Percentiles rank a stretch among this genome's conserved stretches.
These are phyloP conservation scores for Arthroderma sp. DNA, from an alignment of 2,329 filamentous ascomycete species.

Conservation along the genomic window DNA sequence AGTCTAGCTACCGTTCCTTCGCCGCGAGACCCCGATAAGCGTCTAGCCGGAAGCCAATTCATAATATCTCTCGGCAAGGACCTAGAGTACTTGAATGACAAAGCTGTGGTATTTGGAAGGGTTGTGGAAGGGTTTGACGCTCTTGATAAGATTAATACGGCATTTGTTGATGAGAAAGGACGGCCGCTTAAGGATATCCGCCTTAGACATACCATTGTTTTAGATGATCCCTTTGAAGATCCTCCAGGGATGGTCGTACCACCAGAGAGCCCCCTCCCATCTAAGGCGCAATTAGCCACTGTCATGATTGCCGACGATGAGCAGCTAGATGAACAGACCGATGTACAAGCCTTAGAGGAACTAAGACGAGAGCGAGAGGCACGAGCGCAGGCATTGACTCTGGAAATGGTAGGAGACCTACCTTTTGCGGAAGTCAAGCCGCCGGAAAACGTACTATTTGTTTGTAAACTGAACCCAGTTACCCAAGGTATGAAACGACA, in stretches of 20 bases:
- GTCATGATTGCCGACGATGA: constrained; percentile 87
- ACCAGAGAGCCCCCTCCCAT: constrained; percentile 64
- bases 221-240: constrained; percentile 87
- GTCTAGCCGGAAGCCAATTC: constrained; percentile 82
- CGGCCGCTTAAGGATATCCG: constrained; percentile 87
- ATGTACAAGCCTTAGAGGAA: constrained; percentile 69
- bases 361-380: constrained; percentile 77
- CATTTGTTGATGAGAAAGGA: constrained; percentile 75
- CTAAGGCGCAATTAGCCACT: constrained; percentile 74
- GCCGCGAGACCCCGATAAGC: constrained; percentile 61
- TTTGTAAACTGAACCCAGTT: constrained; percentile 96
- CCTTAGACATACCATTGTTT: constrained; percentile 78
- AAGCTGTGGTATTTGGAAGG: constrained; percentile 87
- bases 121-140: constrained; percentile 93
- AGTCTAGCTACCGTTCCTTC: constrained; percentile 91
- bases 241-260: constrained; percentile 64
- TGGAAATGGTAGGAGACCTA: constrained; percentile 95
- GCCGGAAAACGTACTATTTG: constrained; percentile 92
- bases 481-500: constrained; percentile 47
- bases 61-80: constrained; percentile 82
- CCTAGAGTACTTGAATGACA: constrained; percentile 80
- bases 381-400: constrained; percentile 78
- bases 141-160: constrained; percentile 81
- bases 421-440: constrained; percentile 96
- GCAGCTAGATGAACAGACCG: constrained; percentile 61